A percentile compares a stretch with the other conserved stretches of the same genome.
Conservation (phyloP, 2,329 filamentous ascomycete genomes). For the Colletotrichum karsti region DNA sequence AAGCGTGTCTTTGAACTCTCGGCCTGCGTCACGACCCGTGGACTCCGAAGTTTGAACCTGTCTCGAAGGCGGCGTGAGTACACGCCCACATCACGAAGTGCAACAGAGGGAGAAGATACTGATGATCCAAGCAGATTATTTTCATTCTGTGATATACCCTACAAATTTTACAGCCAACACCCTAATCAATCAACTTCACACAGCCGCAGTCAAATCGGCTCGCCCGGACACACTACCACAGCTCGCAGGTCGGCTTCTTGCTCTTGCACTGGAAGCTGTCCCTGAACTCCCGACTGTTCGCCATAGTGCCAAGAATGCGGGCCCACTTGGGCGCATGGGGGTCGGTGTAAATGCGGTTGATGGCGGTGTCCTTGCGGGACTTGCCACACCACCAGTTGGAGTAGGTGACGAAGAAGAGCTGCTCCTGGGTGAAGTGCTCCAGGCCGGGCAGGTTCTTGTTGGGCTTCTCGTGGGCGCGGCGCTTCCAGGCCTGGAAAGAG, state of each 20-base stretch:
- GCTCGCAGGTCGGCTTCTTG: conserved; percentile 47
- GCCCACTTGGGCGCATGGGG: conserved; percentile 72
- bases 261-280: conserved; percentile 72
- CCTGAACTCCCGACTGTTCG: conserved; percentile 73
- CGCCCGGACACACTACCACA: conserved; percentile 15
- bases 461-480: conserved; percentile 58
- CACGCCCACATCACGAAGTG: neutral
- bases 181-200: neutral
- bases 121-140: neutral
- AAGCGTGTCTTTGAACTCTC: neutral
- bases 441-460: conserved; percentile 67
- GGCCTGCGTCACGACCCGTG: neutral
- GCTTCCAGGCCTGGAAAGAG: conserved; percentile 72
- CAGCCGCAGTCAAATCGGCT: neutral
- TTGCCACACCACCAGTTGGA: conserved; percentile 75
- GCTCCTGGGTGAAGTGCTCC: conserved; percentile 69
- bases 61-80: neutral
- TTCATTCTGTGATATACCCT: conserved; percentile 3
- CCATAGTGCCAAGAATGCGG: conserved; percentile 69
- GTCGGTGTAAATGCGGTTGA: conserved; percentile 67
- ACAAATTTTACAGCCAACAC: neutral
- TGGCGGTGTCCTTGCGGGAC: conserved; percentile 64
- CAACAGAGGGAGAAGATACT: neutral
- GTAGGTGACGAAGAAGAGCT: conserved; percentile 75
- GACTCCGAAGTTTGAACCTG: neutral